A percentile compares a stretch with the other conserved stretches of the same genome.
Conservation (phyloP, 495 filamentous ascomycete species). For the Penicillium paxilli region DNA sequence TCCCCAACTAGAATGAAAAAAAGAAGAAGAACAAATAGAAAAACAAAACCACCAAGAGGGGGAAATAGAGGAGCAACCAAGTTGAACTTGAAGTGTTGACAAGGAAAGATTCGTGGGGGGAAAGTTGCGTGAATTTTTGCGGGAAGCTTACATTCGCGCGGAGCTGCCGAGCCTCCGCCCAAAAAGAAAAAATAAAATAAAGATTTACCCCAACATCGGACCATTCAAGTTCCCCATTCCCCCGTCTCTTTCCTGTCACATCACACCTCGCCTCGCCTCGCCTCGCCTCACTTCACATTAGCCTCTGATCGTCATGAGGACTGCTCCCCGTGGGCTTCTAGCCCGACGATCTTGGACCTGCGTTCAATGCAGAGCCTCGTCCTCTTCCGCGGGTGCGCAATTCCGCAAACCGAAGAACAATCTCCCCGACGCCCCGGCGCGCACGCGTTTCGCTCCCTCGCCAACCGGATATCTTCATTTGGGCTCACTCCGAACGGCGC, state of each 20-base stretch:
- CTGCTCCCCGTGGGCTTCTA: conserved; percentile 22
- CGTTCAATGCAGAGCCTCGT: conserved; percentile 39
- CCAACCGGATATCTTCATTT: conserved; percentile 93
- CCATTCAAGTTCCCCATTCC: not conserved
- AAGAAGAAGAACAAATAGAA: not conserved
- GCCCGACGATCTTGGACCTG: conserved; percentile 44
- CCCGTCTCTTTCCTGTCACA: no score
- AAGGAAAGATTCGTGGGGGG: conserved; percentile 8
- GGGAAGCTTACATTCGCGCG: conserved; percentile 23
- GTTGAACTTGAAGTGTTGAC: conserved; percentile 12
- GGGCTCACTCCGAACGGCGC: conserved; percentile 83
- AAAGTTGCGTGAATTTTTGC: conserved; percentile 32
- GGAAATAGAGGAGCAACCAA: no score
- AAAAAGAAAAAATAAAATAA: no score
- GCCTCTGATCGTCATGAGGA: conserved; percentile 26
- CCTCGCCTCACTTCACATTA: not conserved
- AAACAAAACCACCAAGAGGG: not conserved
- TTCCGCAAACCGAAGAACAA: conserved; percentile 34
- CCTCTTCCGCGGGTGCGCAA: conserved; percentile 29
- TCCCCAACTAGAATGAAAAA: not conserved
- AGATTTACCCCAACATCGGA: not conserved
- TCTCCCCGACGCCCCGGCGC: conserved; percentile 63
- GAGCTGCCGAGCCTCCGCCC: conserved; percentile 32
- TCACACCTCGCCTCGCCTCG: no score
- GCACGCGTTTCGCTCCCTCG: conserved; percentile 94